Evolutionary conservation across 208 protist genomes (phyloP), one percentile per base, ranked within the genome.

Genomic region (Leishmania lainsoni): DNA sequence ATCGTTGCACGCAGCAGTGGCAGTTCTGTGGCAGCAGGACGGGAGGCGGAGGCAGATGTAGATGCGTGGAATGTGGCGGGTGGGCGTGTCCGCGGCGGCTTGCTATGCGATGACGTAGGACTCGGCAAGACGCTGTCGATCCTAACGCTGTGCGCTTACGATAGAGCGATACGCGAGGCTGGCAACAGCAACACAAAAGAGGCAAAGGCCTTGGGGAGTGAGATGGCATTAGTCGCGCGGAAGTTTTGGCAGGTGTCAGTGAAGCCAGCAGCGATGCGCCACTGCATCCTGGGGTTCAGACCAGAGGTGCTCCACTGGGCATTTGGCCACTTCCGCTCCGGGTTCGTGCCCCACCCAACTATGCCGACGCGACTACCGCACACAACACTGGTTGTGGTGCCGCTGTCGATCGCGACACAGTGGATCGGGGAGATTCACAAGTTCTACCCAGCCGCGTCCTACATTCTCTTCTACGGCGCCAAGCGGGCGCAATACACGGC

Each of bases 111-210:
- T 72, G 89, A 93, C 51, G 92, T 93, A 29, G 92, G 92, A 20
- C 81, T 96, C 3, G 92, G 91, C 17, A 96, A 96, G 80, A 94
- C 92, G 26, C 81, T 96, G 17, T 75, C 83, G n/a, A 51, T 91
- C 29, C 81, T 93, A 8, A 84, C 89, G 8, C 79, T 95, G 71
- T 86, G 87, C 80, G 85, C 88, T 26, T 75, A 71, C 69, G 81
- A 90, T 58, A 70, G 72, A 10, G 61, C 75, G 12, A 12, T 76
- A 49, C 71, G 54, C 20, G 77, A 87, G 77, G 45, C 35, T 39
- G 16, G 68, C 56, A 22, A 66, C 29, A 63, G 35, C 35, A 51
- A 42, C 52, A 58, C 8, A 5, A 51, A 85, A 20, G 56, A 52
- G 35, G 54, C n/a, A 9, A 45, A 39, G 39, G 69, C 42, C 56